A percentile compares a stretch with the other conserved stretches of the same genome.
Evolutionary conservation across 495 filamentous ascomycete species (phyloP).

Genomic region (Lophiotrema nucula): DNA sequence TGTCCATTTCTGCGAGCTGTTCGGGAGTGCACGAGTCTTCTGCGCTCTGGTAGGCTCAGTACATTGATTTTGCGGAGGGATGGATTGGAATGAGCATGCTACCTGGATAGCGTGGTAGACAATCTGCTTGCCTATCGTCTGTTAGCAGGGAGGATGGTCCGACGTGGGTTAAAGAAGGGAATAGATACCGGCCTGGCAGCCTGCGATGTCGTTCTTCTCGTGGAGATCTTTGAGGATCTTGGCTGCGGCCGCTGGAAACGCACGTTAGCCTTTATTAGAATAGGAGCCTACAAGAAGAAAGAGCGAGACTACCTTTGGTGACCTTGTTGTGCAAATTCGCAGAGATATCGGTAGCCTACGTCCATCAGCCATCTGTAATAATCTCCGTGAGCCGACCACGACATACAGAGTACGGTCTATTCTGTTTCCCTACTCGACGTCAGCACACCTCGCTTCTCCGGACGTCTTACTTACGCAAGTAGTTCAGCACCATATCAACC

Average conservation of each 20-base stretch:
- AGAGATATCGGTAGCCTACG: constrained; percentile 62
- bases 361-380: constrained; percentile 19
- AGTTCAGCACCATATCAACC: constrained; percentile 52
- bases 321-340: constrained; percentile 68
- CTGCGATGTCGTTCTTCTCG: constrained; percentile 58
- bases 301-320: constrained; percentile 53
- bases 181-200: constrained; percentile 53
- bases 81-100: not conserved
- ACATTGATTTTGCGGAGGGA: not conserved
- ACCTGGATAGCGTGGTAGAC: constrained; percentile 63
- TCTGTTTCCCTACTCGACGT: no score
- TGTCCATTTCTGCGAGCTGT: constrained; percentile 48
- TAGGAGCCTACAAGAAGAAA: not conserved
- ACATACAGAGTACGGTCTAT: no score
- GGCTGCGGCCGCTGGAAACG: constrained; percentile 52
- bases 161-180: not conserved
- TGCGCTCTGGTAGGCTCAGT: constrained; percentile 37
- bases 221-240: constrained; percentile 65
- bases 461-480: constrained; percentile 54
- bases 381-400: no score
- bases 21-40: constrained; percentile 48
- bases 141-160: not conserved
- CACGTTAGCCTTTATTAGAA: constrained; percentile 3
- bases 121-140: constrained; percentile 55
- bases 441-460: no score